phyloP scores from a whole-genome alignment of 139 green algal species.

The Haematococcus lacustris region DNA sequence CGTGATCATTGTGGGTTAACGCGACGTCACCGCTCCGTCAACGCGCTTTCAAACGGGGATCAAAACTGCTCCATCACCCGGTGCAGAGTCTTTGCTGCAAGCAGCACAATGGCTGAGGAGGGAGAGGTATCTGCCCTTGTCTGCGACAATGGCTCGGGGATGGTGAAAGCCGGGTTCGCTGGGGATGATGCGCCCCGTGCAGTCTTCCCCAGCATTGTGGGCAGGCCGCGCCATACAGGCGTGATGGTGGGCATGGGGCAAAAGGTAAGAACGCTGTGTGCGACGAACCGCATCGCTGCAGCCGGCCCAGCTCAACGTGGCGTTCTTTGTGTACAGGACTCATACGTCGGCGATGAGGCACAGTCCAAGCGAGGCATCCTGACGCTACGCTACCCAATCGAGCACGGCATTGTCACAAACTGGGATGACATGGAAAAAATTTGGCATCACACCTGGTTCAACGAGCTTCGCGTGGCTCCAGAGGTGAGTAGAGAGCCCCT shows the following conservation, averaged over 20 bases:
- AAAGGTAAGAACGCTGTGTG: no score
- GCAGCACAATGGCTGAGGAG: constrained; percentile 74
- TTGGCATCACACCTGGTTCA: constrained; percentile 99
- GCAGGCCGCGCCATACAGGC: constrained; percentile 84
- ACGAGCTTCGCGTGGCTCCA: constrained; percentile 95
- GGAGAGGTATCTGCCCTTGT: constrained; percentile 88
- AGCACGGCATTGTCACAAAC: constrained; percentile 96
- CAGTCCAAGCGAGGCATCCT: constrained; percentile 97
- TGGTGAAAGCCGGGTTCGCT: constrained; percentile 78
- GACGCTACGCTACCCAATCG: constrained; percentile 95
- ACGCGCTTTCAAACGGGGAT: no score
- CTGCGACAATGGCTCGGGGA: constrained; percentile 94
- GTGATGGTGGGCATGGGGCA: constrained; percentile 87
- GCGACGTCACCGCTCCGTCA: no score
- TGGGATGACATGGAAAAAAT: constrained; percentile 99
- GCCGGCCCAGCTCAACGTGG: no score
- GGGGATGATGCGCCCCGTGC: constrained; percentile 92
- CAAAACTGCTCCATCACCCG: no score
- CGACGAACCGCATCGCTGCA: no score
- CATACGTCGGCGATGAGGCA: constrained; percentile 96
- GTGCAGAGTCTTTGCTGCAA: no score
- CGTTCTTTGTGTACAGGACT: no score
- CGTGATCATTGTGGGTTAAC: no score
- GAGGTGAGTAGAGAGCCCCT: constrained; percentile 66
- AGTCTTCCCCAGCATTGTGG: constrained; percentile 96